Evolutionary conservation across 1,139 yeast species (phyloP), one percentile per base, ranked within the genome.

Genomic region (Candida smagusa): DNA sequence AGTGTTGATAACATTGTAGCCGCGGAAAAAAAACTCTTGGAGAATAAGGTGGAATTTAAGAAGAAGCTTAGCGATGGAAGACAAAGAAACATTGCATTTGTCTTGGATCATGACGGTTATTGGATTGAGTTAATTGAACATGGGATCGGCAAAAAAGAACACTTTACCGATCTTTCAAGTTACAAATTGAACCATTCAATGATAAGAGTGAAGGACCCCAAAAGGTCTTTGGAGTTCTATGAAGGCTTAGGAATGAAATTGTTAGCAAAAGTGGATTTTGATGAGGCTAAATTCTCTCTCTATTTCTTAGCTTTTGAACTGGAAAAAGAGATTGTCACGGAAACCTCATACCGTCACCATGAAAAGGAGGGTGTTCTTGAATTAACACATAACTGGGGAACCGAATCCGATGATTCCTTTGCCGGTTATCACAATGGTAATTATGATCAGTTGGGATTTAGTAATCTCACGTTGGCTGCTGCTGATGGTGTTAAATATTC

Each of bases 341-440:
- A 49, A 1, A 9, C 9, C 2, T 4, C 19, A 16, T 16, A 16
- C 19, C 19, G 19, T 16, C 19, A 16, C 5, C 19, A 16, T 16
- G 49, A 56, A 33, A 66, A 77, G 41, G 86, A 86, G 57, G 83
- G 92, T 19, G 61, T 92, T 6, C 61, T 92, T 37, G 98, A 92
- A 63, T 72, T 92, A 55, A 90, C 97, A 32, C 92, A 88, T 65
- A 90, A 90, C 64, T 89, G 88, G 82, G 97, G 97, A 23, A 86
- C 97, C 12, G 98, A 92, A 58, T 56, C 66, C 22, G 96, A 89
- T 46, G 71, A 75, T 9, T 70, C 73, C n/a, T 85, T 88, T 63
- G 59, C 68, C 37, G 76, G 75, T 28, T 92, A 92, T 63, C 95
- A 89, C 61, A 85, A 81, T 49, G 95, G 96, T 40, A 87, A 89